Percentiles rank a stretch among this genome's conserved stretches.
Conservation (phyloP, 306 rosid genomes). For the Fagus crenata region DNA sequence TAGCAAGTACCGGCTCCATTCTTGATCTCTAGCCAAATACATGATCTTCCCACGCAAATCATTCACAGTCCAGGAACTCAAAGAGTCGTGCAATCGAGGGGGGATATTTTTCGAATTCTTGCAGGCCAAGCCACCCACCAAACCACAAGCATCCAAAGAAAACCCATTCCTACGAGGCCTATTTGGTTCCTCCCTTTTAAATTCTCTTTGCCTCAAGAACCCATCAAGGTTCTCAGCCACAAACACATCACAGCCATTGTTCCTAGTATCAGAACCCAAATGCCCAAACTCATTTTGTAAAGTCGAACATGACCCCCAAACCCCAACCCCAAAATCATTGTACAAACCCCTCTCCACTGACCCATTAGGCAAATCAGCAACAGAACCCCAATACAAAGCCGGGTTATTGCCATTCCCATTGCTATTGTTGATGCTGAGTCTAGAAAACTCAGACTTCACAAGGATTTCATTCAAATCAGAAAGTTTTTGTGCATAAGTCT, state of each 20-base stretch:
- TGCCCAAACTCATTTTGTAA: too few relatives aligned
- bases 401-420: too few relatives aligned
- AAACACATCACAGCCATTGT: background rate
- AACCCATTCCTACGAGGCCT: slow-evolving; percentile 13
- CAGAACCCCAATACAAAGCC: too few relatives aligned
- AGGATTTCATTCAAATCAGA: too few relatives aligned
- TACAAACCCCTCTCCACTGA: too few relatives aligned
- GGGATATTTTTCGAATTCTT: background rate
- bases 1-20: slow-evolving; percentile 40
- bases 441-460: too few relatives aligned
- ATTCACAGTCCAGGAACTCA: background rate
- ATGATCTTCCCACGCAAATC: slow-evolving; percentile 30
- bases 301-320: too few relatives aligned
- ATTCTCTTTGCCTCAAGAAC: slow-evolving; percentile 10
- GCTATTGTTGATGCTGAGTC: too few relatives aligned
- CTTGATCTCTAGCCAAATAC: slow-evolving; percentile 43
- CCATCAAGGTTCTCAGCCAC: background rate
- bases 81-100: slow-evolving; percentile 22
- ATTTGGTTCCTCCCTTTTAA: background rate
- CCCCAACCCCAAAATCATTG: too few relatives aligned
- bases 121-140: background rate
- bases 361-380: too few relatives aligned
- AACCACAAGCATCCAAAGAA: background rate
- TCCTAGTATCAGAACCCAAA: too few relatives aligned
- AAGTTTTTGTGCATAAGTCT: too few relatives aligned